Percentiles rank a stretch among this genome's conserved stretches.
These are phyloP conservation scores for Botryosphaeria dothidea DNA, from an alignment of 2,329 filamentous ascomycete genomes.

Conservation along the genomic window DNA sequence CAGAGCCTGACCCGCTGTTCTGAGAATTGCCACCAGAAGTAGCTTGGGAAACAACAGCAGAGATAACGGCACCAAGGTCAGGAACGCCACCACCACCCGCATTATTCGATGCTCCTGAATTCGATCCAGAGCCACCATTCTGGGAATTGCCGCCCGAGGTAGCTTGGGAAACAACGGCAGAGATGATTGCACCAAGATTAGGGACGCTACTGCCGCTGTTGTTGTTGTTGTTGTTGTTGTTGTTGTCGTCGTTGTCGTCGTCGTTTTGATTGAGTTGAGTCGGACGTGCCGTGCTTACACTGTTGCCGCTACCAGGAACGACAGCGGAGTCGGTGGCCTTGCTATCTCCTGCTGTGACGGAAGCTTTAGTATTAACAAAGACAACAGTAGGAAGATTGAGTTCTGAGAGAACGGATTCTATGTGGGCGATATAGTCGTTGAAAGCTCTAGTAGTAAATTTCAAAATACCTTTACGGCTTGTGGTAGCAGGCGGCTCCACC, in stretches of 20 bases:
- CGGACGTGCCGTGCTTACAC: not conserved
- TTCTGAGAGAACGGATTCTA: constrained; percentile 29
- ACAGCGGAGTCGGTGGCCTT: not conserved
- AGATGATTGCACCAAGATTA: not conserved
- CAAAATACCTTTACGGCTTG: not conserved
- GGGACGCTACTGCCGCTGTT: not conserved
- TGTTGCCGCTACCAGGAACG: not conserved
- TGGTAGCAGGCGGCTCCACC: not conserved
- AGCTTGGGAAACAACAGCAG: constrained; percentile 7
- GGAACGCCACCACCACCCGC: not conserved
- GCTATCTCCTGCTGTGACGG: not conserved
- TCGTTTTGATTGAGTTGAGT: not conserved
- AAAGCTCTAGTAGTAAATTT: not conserved
- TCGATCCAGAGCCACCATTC: not conserved
- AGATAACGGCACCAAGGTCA: not conserved
- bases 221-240: not conserved
- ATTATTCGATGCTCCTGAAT: not conserved
- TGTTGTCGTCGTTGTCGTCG: no score
- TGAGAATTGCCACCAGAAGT: constrained; percentile 10
- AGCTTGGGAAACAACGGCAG: constrained; percentile 1
- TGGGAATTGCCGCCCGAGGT: constrained; percentile 6
- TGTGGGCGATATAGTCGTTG: constrained; percentile 25
- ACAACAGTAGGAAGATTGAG: not conserved
- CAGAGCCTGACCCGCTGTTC: constrained; percentile 22
- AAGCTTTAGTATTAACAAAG: constrained; percentile 5